Conservation (phyloP, 2,329 filamentous ascomycete genomes). For the Lachnellula occidentalis region DNA sequence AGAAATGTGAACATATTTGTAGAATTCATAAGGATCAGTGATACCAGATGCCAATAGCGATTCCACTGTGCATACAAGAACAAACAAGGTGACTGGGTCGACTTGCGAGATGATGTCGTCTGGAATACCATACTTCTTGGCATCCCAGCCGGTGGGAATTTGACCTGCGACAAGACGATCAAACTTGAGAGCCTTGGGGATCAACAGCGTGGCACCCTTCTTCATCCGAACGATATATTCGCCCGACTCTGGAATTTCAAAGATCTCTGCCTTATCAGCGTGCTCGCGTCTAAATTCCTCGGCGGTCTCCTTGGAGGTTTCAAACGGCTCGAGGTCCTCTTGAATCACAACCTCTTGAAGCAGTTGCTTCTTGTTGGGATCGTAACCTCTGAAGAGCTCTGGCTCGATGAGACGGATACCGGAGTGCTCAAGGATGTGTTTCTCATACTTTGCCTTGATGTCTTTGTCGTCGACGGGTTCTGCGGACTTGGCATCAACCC, state of each 20-base stretch:
- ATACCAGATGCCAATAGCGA: slow-evolving; percentile 88
- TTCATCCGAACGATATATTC: slow-evolving; percentile 92
- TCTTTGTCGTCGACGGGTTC: slow-evolving; percentile 98
- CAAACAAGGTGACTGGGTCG: slow-evolving; percentile 91
- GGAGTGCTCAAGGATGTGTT: slow-evolving; percentile 89
- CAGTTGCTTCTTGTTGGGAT: slow-evolving; percentile 97
- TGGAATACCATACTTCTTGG: slow-evolving; percentile 90
- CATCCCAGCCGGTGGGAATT: slow-evolving; percentile 94
- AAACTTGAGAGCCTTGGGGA: slow-evolving; percentile 95
- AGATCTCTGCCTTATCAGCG: slow-evolving; percentile 95
- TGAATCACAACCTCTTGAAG: slow-evolving; percentile 97
- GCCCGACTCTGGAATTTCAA: slow-evolving; percentile 87
- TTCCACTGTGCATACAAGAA: slow-evolving; percentile 90
- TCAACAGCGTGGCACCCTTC: slow-evolving; percentile 91
- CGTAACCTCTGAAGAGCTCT: slow-evolving; percentile 93
- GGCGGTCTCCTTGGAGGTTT: slow-evolving; percentile 93
- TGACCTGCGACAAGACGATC: slow-evolving; percentile 96
- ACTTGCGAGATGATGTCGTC: slow-evolving; percentile 98
- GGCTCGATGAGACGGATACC: slow-evolving; percentile 98
- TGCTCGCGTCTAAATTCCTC: slow-evolving; percentile 97
- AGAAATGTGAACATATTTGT: slow-evolving; percentile 98
- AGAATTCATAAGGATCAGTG: slow-evolving; percentile 98
- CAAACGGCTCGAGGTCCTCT: slow-evolving; percentile 94
- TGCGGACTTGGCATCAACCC: slow-evolving; percentile 90
- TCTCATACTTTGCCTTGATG: slow-evolving; percentile 95